Base-by-base conservation (phyloP, 2,329 filamentous ascomycete species). In the Monosporascus sp. region DNA sequence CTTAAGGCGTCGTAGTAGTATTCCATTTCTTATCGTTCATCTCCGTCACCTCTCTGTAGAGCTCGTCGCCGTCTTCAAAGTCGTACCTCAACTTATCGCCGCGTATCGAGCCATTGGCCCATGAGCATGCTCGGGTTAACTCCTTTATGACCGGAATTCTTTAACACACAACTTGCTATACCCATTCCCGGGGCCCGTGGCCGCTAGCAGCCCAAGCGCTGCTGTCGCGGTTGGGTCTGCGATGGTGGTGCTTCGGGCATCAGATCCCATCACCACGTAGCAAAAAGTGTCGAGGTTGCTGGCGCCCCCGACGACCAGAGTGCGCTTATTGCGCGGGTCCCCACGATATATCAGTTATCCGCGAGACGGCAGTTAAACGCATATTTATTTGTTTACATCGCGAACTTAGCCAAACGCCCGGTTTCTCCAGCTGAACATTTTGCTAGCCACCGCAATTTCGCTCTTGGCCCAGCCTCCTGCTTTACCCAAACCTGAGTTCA, bases 371-470 rank as follows among this genome's bases (percentile, higher is more conserved):
- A 43, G 8, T 20, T 43, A 14, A 14, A 24, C 11, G 18, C 39
- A 20, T 20, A 18, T 6, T 6, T 20, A 11, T 24, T 43, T 43
- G 9, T 14, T 43, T 43, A 43, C 18, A 43, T 43, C 18, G 22
- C 39, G 18, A 14, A 18, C n/a, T 24, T 43, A 43, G 18, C 39
- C 31, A 43, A 43, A 43, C 39, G 39, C 11, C 39, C 22, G 39
- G 20, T 18, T 43, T 43, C 18, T 18, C 18, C 18, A 18, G 22
- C 39, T 20, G 18, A 18, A 8, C 39, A 14, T 43, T 43, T 24
- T 43, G 52, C 58, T 56, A 60, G 58, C 58, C 58, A 58, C 58
- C 58, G 50, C 31, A 60, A 59, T 60, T 49, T 46, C 49, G 54
- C 50, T 54, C 20, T 14, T 50, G 31, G 47, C 54, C 58, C 58